Conservation (phyloP, 192 early-diverging fungal genomes). For the Paraglomus brasilianum region DNA sequence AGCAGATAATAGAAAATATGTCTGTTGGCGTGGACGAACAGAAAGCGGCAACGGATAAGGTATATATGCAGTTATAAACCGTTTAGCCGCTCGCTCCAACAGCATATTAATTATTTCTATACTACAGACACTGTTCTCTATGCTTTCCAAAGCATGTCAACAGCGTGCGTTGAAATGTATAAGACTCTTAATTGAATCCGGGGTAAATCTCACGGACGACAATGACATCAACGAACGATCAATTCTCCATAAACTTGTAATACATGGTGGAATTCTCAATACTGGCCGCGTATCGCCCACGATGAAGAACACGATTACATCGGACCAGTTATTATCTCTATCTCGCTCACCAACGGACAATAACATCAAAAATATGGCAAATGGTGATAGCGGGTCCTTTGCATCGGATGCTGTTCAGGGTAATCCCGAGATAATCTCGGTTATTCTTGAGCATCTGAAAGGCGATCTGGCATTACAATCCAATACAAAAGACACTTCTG, state of each 20-base stretch:
- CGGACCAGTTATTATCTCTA: neutral
- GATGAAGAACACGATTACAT: neutral
- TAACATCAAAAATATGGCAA: neutral
- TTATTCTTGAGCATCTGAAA: conserved; percentile 40
- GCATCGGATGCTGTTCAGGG: conserved; percentile 28
- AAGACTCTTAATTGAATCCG: conserved; percentile 37
- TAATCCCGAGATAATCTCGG: conserved; percentile 40
- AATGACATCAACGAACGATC: conserved; percentile 63
- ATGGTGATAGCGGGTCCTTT: neutral
- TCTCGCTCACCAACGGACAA: neutral
- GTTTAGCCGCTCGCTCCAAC: conserved; percentile 31
- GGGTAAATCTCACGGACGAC: conserved; percentile 32
- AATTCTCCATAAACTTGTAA: conserved; percentile 53
- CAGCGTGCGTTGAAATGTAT: conserved; percentile 41
- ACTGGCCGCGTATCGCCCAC: neutral
- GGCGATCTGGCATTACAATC: conserved; percentile 33
- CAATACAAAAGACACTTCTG: conserved; percentile 51
- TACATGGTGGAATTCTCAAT: conserved; percentile 48
- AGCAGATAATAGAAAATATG: conserved; percentile 32
- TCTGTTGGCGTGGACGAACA: conserved; percentile 27
- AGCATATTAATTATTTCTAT: neutral
- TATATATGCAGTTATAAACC: neutral
- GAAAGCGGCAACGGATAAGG: conserved; percentile 19
- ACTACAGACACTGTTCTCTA: conserved; percentile 31
- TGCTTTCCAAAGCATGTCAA: conserved; percentile 43